phyloP scores from a whole-genome alignment of 176 grass and related monocot genomes.

The Hsuehochloa calcarea region DNA sequence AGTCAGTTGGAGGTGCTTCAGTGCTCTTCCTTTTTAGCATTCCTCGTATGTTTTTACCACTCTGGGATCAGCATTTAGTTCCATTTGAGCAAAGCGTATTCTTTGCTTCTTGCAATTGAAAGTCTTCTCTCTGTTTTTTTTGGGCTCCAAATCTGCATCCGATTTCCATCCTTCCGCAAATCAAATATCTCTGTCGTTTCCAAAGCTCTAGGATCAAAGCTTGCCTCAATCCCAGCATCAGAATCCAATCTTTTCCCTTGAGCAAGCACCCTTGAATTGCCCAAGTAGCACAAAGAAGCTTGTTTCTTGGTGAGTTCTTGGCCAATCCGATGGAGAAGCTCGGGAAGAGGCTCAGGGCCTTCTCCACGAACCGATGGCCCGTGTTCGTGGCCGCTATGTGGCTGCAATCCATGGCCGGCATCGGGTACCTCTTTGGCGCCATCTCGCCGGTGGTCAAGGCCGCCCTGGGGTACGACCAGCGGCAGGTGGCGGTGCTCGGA shows the following conservation, averaged over 20 bases:
- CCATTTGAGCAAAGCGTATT: slow-evolving; percentile 14
- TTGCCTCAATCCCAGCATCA: background rate
- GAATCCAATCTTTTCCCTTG: slow-evolving; percentile 26
- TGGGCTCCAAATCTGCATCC: background rate
- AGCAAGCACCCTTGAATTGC: background rate
- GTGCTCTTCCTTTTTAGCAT: background rate
- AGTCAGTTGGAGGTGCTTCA: background rate
- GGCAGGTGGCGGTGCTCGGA: slow-evolving; percentile 71
- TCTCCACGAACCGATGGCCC: slow-evolving; percentile 77
- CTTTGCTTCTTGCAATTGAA: slow-evolving; percentile 30
- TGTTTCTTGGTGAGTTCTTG: background rate
- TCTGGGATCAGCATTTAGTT: slow-evolving; percentile 26
- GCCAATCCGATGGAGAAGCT: slow-evolving; percentile 42
- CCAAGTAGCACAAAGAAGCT: background rate
- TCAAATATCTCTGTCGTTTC: background rate
- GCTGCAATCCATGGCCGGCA: slow-evolving; percentile 86
- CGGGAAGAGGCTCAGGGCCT: slow-evolving; percentile 37
- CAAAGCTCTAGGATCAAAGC: background rate
- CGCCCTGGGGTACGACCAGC: slow-evolving; percentile 86
- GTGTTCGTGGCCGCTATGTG: slow-evolving; percentile 95
- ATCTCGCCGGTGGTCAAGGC: slow-evolving; percentile 80
- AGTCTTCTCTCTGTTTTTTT: background rate
- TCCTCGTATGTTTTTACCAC: background rate
- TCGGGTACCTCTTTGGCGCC: slow-evolving; percentile 87
- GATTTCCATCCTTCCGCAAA: background rate